Base-by-base conservation (phyloP, 225 moss, liverwort and hornwort genomes). In the Climacium dendroides region DNA sequence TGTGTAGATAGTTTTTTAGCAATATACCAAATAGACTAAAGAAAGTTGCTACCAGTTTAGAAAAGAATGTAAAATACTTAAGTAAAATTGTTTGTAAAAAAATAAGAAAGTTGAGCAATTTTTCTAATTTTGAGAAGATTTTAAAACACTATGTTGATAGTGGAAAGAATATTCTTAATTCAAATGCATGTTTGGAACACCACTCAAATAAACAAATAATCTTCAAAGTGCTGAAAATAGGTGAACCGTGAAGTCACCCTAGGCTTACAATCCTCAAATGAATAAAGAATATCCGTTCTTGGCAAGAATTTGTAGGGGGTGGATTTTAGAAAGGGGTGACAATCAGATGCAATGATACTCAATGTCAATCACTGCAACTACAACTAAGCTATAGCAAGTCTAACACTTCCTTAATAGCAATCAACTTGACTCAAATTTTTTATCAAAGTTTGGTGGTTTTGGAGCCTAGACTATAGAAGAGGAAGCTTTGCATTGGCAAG, bases 391-490 rank as follows among this genome's bases (percentile, higher is more conserved):
- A 1, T 2, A 3, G 4, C 15, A 41, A 70, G 13, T 15, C 5
- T 2, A n/a, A 4, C 69, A 69, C 14, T 3, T 3, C 15, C 37
- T 71, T 26, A 8, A 70, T 15, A 41, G 4, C 1, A 1, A 25
- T 41, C 26, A 70, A 43, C 9, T 7, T 1, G 1, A 15, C 26
- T 43, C 37, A 43, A 41, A 41, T 24, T 70, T 25, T 69, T 2
- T 24, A 0, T 24, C 24, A 24, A 24, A 13, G 13, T 69, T 69
- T 69, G 45, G 45, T 8, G 45, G 7, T 45, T 45, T 45, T 45
- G 8, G 45, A 45, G 45, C 45, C 0, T 66, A 1, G 19, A n/a
- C 6, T 0, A 1, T 1, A n/a, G 2, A 6, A 5, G 20, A 66
- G 11, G n/a, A 66, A 11, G 66, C n/a, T 37, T 22, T 67, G 39